Evolutionary conservation across 345 rosid genomes (phyloP), one percentile per base, ranked within the genome.

Genomic region (Boechera stricta): DNA sequence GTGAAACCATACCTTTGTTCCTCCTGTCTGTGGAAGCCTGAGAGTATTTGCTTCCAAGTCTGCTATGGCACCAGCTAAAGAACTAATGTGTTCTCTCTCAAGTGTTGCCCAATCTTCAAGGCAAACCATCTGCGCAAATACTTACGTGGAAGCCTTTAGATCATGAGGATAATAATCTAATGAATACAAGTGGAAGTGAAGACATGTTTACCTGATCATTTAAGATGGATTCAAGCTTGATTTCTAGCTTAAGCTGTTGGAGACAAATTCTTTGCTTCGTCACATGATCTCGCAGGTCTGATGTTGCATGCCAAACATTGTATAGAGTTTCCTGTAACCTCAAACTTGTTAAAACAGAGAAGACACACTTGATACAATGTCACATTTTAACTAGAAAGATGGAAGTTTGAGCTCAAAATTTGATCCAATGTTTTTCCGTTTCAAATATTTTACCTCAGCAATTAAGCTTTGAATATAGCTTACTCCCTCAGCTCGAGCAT

Each of bases 1-100:
- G 38, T 60, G 21, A 81, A 74, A 74, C 26, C 9, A 44, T 81
- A 92, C 98, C 88, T 84, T 85, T 82, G 98, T 91, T 77, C 92
- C 91, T 63, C 88, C 87, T 10, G 89, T 80, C 21, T 89, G 73
- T 10, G 99, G 98, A 78, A 95, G 83, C 49, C 91, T 91, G 33
- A 88, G 88, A 42, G 99, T 95, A 85, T 87, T 87, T 2, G 97
- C 92, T 85, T 91, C 88, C 69, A 95, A 82, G 87, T 92, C 98
- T 72, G 85, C 91, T 55, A 86, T 84, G 29, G 93, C 89, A 47
- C 92, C 92, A 71, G 86, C 73, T 88, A 95, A 77, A 63, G 96
- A 90, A 77, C 78, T 75, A 13, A 78, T 26, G 77, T 95, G 96
- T 57, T 92, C 93, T 76, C 82, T 86, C 85, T 92, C 97, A 61